Conservation (phyloP, 148 eudicot genomes). For the Diospyros lotus region DNA sequence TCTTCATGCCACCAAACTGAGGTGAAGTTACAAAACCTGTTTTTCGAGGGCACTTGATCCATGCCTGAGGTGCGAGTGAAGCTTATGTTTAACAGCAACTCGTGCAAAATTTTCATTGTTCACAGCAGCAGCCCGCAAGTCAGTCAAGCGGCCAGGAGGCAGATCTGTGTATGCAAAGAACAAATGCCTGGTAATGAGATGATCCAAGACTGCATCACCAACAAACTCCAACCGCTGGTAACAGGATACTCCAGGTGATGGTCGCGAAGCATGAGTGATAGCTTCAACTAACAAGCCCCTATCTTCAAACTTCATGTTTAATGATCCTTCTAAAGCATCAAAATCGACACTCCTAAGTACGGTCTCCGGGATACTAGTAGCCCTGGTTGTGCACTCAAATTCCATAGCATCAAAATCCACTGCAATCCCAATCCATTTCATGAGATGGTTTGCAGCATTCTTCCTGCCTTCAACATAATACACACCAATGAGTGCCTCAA, state of each 20-base stretch:
- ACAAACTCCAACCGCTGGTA: slow-evolving; percentile 97
- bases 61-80: slow-evolving; percentile 88
- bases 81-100: slow-evolving; percentile 83
- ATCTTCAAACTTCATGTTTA: slow-evolving; percentile 56
- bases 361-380: slow-evolving; percentile 56
- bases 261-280: slow-evolving; percentile 99
- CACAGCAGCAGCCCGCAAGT: slow-evolving; percentile 99
- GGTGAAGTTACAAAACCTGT: slow-evolving; percentile 44
- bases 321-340: slow-evolving; percentile 62
- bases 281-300: slow-evolving; percentile 76
- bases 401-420: slow-evolving; percentile 74
- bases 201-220: slow-evolving; percentile 98
- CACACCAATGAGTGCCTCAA: slow-evolving; percentile 93
- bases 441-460: slow-evolving; percentile 84
- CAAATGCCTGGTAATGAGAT: slow-evolving; percentile 87
- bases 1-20: slow-evolving; percentile 1
- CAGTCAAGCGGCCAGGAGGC: slow-evolving; percentile 97
- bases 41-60: slow-evolving; percentile 96
- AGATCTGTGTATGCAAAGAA: slow-evolving; percentile 89
- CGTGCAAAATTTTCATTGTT: slow-evolving; percentile 99
- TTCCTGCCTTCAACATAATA: slow-evolving; percentile 96
- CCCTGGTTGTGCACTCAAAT: slow-evolving; percentile 40
- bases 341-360: slow-evolving; percentile 74
- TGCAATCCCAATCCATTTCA: slow-evolving; percentile 93
- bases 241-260: slow-evolving; percentile 95